Conservation (phyloP, 257 asterid genomes). For the Catharanthus roseus region DNA sequence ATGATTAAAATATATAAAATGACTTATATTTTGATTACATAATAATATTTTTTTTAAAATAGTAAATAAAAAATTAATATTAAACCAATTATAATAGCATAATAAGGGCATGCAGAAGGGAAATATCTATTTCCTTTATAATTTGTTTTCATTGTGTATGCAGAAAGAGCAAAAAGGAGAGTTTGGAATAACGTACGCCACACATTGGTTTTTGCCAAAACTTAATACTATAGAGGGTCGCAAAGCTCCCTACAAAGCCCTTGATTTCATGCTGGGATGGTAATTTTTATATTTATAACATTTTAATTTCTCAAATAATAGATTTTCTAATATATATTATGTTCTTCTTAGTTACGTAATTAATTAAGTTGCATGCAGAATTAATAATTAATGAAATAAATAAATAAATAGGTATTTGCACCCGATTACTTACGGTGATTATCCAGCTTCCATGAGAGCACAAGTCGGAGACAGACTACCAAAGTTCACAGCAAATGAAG, state of each 20-base stretch:
- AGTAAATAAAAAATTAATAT: too few relatives aligned
- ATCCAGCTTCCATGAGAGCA: conserved; percentile 19
- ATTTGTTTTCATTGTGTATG: background rate
- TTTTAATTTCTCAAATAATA: too few relatives aligned
- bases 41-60: too few relatives aligned
- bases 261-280: conserved; percentile 30
- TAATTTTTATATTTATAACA: background rate
- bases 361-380: too few relatives aligned
- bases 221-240: conserved; percentile 16
- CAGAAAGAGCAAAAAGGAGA: conserved; percentile 23
- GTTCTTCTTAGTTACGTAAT: too few relatives aligned
- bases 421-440: conserved; percentile 25
- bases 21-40: too few relatives aligned
- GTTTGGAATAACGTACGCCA: conserved; percentile 21
- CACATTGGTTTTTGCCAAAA: conserved; percentile 26
- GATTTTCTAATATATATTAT: background rate
- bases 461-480: conserved; percentile 20
- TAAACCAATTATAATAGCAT: too few relatives aligned
- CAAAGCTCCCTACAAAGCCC: conserved; percentile 22
- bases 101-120: too few relatives aligned
- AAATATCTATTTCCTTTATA: too few relatives aligned
- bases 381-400: too few relatives aligned
- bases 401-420: conserved; percentile 16
- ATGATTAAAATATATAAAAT: too few relatives aligned
- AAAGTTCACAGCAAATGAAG: conserved; percentile 17